These are phyloP conservation scores for Trichoderma sp. DNA, from an alignment of 2,329 filamentous ascomycete genomes.

Conservation along the genomic window DNA sequence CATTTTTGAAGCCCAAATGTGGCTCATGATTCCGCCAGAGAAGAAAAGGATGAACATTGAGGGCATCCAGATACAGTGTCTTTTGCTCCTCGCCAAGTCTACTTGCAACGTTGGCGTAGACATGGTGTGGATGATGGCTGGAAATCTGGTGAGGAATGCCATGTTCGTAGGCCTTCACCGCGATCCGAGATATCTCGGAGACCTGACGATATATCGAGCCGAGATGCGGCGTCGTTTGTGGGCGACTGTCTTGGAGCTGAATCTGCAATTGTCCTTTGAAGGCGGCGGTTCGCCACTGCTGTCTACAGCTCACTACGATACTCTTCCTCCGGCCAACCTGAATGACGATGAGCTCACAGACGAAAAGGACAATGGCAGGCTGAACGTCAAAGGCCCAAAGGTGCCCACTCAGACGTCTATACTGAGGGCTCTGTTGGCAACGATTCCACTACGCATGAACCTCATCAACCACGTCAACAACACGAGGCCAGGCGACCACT, in stretches of 20 bases:
- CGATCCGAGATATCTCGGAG: conserved; percentile 52
- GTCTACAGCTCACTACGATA: conserved; percentile 50
- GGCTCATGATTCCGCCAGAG: conserved; percentile 48
- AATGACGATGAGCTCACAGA: conserved; percentile 54
- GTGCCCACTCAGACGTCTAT: conserved; percentile 50
- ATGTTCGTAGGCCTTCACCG: conserved; percentile 61
- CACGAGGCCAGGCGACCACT: conserved; percentile 44
- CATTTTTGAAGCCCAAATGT: conserved; percentile 55
- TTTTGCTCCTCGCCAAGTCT: conserved; percentile 52
- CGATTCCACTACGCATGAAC: conserved; percentile 45
- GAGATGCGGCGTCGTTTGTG: conserved; percentile 60
- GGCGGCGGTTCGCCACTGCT: conserved; percentile 54
- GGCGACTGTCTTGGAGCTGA: conserved; percentile 57
- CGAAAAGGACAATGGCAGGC: conserved; percentile 31
- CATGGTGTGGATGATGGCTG: conserved; percentile 53
- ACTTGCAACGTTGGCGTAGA: conserved; percentile 51
- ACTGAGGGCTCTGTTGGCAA: conserved; percentile 47
- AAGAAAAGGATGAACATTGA: conserved; percentile 52
- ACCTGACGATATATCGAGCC: conserved; percentile 48
- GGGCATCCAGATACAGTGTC: conserved; percentile 53
- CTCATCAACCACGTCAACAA: conserved; percentile 51
- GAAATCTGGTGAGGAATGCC: conserved; percentile 53
- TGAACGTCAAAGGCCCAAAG: conserved; percentile 18
- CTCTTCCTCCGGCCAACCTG: conserved; percentile 50
- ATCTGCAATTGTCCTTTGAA: conserved; percentile 53